Conservation (phyloP, 2,329 filamentous ascomycete genomes). For the Fusarium palustre region DNA sequence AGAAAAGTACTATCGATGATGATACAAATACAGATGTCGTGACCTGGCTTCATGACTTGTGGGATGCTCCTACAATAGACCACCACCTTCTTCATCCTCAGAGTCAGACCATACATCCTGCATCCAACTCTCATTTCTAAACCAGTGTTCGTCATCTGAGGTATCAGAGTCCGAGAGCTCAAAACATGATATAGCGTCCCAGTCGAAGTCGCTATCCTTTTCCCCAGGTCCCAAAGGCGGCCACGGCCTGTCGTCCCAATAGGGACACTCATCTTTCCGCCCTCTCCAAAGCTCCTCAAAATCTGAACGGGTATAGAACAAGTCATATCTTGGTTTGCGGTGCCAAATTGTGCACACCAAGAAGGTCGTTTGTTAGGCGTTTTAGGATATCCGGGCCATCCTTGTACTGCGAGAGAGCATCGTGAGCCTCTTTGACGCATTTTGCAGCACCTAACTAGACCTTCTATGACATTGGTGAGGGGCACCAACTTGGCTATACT, state of each 20-base stretch:
- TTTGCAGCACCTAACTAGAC: background rate
- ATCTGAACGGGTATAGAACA: background rate
- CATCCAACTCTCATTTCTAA: background rate
- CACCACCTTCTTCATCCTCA: background rate
- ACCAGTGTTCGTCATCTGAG: background rate
- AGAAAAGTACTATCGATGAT: background rate
- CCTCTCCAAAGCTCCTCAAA: slow-evolving; percentile 11
- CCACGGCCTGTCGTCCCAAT: slow-evolving; percentile 18
- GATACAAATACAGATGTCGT: background rate
- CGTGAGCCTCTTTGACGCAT: background rate
- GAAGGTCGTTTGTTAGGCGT: background rate
- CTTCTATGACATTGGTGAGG: background rate
- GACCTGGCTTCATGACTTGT: background rate
- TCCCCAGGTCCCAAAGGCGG: background rate
- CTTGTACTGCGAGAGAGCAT: background rate
- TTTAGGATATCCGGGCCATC: background rate
- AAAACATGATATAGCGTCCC: background rate
- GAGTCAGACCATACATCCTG: background rate
- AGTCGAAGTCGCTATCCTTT: background rate
- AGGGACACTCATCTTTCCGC: slow-evolving; percentile 5
- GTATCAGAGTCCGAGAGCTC: background rate
- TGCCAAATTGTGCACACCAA: background rate
- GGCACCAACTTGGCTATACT: background rate
- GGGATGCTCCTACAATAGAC: background rate
- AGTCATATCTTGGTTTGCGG: background rate